Evolutionary conservation across 2,329 filamentous ascomycete genomes (phyloP).

Genomic region (Diplodia scrobiculata): DNA sequence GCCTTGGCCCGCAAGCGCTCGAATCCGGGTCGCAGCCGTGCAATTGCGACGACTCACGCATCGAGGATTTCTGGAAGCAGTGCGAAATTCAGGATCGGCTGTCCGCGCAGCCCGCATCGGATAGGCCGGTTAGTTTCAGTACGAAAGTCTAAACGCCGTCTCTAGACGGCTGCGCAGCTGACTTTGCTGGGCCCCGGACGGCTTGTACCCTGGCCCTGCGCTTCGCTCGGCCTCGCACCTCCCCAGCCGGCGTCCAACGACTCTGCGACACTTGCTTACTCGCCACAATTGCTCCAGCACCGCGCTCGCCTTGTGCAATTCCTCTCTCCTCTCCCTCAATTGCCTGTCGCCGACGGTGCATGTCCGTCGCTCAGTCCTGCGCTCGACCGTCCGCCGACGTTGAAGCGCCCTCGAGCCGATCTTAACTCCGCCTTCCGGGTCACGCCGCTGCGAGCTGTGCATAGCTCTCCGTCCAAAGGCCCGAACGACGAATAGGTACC

Average conservation of each 20-base stretch:
- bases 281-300: conserved; percentile 18
- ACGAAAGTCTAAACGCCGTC: conserved; percentile 22
- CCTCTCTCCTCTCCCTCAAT: conserved; percentile 5
- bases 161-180: conserved; percentile 27
- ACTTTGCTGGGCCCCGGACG: conserved; percentile 22
- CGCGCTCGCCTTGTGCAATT: background rate
- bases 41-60: conserved; percentile 23
- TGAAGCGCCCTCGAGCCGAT: conserved; percentile 10
- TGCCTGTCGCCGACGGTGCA: conserved; percentile 5
- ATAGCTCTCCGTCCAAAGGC: conserved; percentile 21
- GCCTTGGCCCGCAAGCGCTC: conserved; percentile 5
- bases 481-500: conserved; percentile 19
- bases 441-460: conserved; percentile 25
- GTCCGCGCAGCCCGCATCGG: conserved; percentile 16
- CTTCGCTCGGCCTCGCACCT: conserved; percentile 19
- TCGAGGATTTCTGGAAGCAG: conserved; percentile 20
- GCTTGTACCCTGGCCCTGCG: conserved; percentile 22
- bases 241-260: conserved; percentile 23
- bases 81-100: conserved; percentile 24
- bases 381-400: conserved; percentile 2
- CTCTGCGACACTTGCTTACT: conserved; percentile 15
- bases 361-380: background rate
- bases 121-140: conserved; percentile 24
- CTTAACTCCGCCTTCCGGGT: conserved; percentile 28
- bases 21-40: conserved; percentile 18